Evolutionary conservation across 441 rosid genomes (phyloP).

Genomic region (Pelargonium myrrhifolium): DNA sequence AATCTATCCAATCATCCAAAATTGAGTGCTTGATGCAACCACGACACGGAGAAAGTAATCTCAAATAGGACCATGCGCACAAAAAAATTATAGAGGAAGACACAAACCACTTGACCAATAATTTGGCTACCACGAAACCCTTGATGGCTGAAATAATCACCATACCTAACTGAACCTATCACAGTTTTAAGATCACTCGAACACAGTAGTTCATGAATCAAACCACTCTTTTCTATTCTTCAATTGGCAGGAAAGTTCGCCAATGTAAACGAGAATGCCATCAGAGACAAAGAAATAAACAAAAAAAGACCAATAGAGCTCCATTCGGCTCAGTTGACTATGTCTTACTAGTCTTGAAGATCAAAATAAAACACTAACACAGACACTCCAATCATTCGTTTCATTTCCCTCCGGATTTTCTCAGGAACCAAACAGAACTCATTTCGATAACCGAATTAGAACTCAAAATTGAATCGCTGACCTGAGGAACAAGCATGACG

Average conservation of each 20-base stretch:
- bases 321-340: not conserved
- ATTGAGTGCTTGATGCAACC: slow-evolving; percentile 9
- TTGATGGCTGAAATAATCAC: too few relatives aligned
- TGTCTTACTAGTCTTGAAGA: not conserved
- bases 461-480: slow-evolving; percentile 18
- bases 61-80: too few relatives aligned
- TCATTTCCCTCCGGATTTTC: slow-evolving; percentile 7
- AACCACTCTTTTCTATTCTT: too few relatives aligned
- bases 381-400: not conserved
- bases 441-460: too few relatives aligned
- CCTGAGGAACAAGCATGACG: slow-evolving; percentile 97
- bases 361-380: not conserved
- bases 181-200: too few relatives aligned
- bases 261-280: too few relatives aligned
- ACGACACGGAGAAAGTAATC: not conserved
- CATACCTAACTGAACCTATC: too few relatives aligned
- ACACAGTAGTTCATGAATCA: too few relatives aligned
- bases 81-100: not conserved
- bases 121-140: not conserved
- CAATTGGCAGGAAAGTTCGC: too few relatives aligned
- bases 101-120: not conserved
- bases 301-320: too few relatives aligned
- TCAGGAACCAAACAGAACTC: slow-evolving; percentile 13
- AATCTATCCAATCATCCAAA: slow-evolving; percentile 10
- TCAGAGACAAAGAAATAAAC: too few relatives aligned